Base-by-base conservation (phyloP, 2,329 filamentous ascomycete genomes). In the Phyllosticta ampelicida region DNA sequence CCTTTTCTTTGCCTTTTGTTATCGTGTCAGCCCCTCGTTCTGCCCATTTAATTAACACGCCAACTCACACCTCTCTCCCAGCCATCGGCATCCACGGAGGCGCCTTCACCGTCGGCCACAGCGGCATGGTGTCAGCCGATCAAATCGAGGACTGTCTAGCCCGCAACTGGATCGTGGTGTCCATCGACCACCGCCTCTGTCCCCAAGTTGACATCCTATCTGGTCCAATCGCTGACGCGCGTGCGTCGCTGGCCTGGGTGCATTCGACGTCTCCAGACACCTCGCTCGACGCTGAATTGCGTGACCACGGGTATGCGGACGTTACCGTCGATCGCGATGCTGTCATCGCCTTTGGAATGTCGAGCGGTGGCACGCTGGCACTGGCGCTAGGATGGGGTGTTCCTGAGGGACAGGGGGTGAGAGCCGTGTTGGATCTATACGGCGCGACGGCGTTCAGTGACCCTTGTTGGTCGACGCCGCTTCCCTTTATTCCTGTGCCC, bases 31-130 rank as follows among this genome's bases (percentile, higher is more conserved):
- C n/a, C n/a, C n/a, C n/a, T n/a, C n/a, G n/a, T n/a, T n/a, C n/a
- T n/a, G n/a, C n/a, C n/a, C n/a, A n/a, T n/a, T n/a, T n/a, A n/a
- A n/a, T n/a, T n/a, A 3, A 21, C 30, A 53, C 28, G 3, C 60
- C 59, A n/a, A 5, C 16, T 29, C 9, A n/a, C 9, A n/a, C 13
- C 13, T 5, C 16, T n/a, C 52, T 49, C 48, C 4, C 54, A 73
- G 73, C 74, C 51, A 75, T 75, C 60, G 65, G 73, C 57, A 74
- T 76, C 54, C 74, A 76, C 64, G 74, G 73, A 51, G 73, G 73
- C n/a, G 73, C 71, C 20, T 75, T 75, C 63, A 74, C 75, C 70
- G 70, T 75, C 23, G 73, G 56, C 51, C 51, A 53, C 50, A 55
- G 58, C 5, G 48, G 23, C 23, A 62, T 62, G 61, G 57, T 61